Evolutionary conservation across 2,329 filamentous ascomycete genomes (phyloP).

Genomic region (Trichoderma koningiopsis): DNA sequence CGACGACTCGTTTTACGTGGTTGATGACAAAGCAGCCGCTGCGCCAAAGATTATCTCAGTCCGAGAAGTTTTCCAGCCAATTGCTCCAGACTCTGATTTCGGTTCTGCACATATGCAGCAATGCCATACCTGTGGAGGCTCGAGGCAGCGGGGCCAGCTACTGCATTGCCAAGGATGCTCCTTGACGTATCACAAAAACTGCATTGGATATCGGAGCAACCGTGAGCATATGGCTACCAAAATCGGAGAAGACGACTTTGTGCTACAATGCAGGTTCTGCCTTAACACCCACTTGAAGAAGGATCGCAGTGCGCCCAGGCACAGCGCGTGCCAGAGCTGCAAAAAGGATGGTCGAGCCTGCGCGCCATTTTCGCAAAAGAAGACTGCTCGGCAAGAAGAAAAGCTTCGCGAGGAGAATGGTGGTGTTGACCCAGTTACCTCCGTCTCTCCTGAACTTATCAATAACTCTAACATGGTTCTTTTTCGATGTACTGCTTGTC

Average conservation of each 20-base stretch:
- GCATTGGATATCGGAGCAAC: constrained; percentile 70
- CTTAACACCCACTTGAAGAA: constrained; percentile 69
- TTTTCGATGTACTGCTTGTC: constrained; percentile 80
- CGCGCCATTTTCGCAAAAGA: constrained; percentile 69
- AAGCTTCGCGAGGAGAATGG: constrained; percentile 76
- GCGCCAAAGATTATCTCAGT: constrained; percentile 63
- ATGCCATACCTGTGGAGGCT: constrained; percentile 69
- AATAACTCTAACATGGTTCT: constrained; percentile 77
- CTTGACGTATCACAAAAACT: constrained; percentile 77
- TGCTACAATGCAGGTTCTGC: constrained; percentile 88
- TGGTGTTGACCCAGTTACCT: constrained; percentile 73
- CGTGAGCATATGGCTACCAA: constrained; percentile 93
- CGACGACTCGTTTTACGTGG: constrained; percentile 57
- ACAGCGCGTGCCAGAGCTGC: constrained; percentile 74
- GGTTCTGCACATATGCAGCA: constrained; percentile 65
- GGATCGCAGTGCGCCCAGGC: constrained; percentile 68
- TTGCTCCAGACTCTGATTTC: constrained; percentile 67
- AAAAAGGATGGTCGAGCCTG: constrained; percentile 68
- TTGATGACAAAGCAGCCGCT: constrained; percentile 48
- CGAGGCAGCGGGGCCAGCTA: constrained; percentile 61
- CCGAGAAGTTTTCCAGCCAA: constrained; percentile 70
- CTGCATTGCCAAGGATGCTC: constrained; percentile 92
- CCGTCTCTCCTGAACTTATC: constrained; percentile 63
- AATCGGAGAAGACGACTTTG: constrained; percentile 71
- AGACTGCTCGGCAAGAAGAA: constrained; percentile 79